Evolutionary conservation across 192 early-diverging fungal species (phyloP), one percentile per base, ranked within the genome.

Genomic region (Geranomyces variabilis): DNA sequence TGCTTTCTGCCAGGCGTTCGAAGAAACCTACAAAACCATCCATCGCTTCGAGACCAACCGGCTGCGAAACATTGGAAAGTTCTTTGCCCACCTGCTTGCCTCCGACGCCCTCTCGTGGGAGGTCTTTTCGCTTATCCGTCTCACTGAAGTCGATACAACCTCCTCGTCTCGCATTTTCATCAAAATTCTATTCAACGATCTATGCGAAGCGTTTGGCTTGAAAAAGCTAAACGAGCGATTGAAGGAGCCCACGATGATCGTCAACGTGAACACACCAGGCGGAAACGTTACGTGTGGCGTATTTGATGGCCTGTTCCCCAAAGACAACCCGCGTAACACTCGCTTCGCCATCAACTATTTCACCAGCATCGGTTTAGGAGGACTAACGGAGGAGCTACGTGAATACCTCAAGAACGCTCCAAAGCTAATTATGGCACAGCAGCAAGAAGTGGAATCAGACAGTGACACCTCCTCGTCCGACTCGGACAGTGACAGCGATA

Each of bases 281-380:
- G 84, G 84, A 4, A 29, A 48, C 21, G 68, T 78, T 15, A 71
- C 66, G 0, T 78, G 84, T n/a, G 90, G 92, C 29, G 92, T 89
- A 15, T 90, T 94, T 69, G 81, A 83, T 17, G 96, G 95, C 30
- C 77, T 97, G 75, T 99, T 99, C 75, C 96, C 95, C 14, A 94
- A 84, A 56, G 91, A 93, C 71, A 92, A 90, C 71, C 92, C 93
- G 48, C 87, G 88, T 62, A 86, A 93, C 62, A 94, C 91, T 14
- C 90, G 95, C 47, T 97, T 97, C 78, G 94, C 96, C 13, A 97
- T 99, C 86, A 99, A 99, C 76, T 99, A 95, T 77, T 99, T 93
- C 70, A 97, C 94, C 0, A 91, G 88, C 74, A 96, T 99, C 75
- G 93, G 91, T 21, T 76, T 99, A 30, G 96, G 96, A 72, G 92